Base-by-base conservation (phyloP, 208 protist genomes). In the Acanthamoeba sp. region DNA sequence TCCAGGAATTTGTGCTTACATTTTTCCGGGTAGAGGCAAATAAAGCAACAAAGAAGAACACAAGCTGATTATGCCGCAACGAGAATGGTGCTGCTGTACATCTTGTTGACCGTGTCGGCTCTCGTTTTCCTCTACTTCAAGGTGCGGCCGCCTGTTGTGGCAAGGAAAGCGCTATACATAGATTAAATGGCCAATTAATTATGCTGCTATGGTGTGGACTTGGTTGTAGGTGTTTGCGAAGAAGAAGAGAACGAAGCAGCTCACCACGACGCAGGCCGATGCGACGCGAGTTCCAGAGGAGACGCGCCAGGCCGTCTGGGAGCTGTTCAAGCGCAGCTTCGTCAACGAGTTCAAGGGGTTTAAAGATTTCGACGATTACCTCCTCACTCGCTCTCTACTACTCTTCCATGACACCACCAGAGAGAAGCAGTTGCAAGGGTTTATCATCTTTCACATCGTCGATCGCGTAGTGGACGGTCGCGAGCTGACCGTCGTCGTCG, bases 271-370 rank as follows among this genome's bases (percentile, higher is more conserved):
- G 55, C 55, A 91, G 34, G n/a, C 55, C 14, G 55, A 91, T 29
- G 84, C 84, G 9, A 20, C 24, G 22, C 32, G 18, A n/a, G 55
- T 91, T 27, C 52, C 48, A 27, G 84, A 91, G 84, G 55, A n/a
- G 16, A 64, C 59, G 32, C 84, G 84, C 16, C 48, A 71, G 32
- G 55, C 29, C 22, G 84, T 91, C 22, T 91, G 84, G 84, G 55
- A 71, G 12, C 34, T 91, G 55, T 91, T 91, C 55, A 91, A 71
- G 34, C 84, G 59, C 32, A 91, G 59, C 84, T 91, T 91, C 38
- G 84, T 91, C 18, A 91, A 91, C 57, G 84, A 91, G 84, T 71
- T 73, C 84, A 91, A 91, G 38, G 59, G 59, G 36, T 91, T 91
- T 38, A 24, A 62, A 34, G 50, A 64, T 50, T 91, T 91, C n/a